Evolutionary conservation across 1,284 basidiomycete genomes (phyloP).

Genomic region (Sporisorium sorghi): DNA sequence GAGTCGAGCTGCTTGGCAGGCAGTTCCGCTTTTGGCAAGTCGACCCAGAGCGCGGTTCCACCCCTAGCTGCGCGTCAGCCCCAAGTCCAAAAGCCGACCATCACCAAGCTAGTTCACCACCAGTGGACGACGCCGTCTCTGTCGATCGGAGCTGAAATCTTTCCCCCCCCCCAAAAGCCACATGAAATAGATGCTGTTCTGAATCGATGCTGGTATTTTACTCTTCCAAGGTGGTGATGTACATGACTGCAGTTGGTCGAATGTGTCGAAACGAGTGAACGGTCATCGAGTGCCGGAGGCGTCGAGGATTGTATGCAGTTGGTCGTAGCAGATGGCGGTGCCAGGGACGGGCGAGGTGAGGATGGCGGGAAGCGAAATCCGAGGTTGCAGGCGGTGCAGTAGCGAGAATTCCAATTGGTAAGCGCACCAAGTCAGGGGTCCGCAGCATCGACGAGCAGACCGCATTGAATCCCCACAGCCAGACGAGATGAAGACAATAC

Average conservation of each 20-base stretch:
- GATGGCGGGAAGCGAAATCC: not conserved
- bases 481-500: not conserved
- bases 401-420: slow-evolving; percentile 4
- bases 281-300: not conserved
- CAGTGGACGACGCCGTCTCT: not conserved
- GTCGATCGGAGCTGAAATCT: slow-evolving; percentile 2
- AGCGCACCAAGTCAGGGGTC: not conserved
- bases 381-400: not conserved
- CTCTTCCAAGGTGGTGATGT: slow-evolving; percentile 55
- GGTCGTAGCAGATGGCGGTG: slow-evolving; percentile 1
- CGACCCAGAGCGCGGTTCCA: no score
- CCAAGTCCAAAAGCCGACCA: no score
- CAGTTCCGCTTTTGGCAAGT: not conserved
- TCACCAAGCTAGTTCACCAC: no score
- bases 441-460: not conserved
- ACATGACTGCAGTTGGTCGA: slow-evolving; percentile 40
- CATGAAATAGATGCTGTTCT: not conserved
- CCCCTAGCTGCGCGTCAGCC: no score
- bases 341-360: slow-evolving; percentile 1
- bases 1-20: not conserved
- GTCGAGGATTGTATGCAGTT: not conserved
- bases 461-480: slow-evolving; percentile 1
- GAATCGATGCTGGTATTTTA: slow-evolving; percentile 13
- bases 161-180: not conserved
- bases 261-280: not conserved